Evolutionary conservation across 176 grass and related monocot genomes (phyloP).

Genomic region (Musa schizocarpa): DNA sequence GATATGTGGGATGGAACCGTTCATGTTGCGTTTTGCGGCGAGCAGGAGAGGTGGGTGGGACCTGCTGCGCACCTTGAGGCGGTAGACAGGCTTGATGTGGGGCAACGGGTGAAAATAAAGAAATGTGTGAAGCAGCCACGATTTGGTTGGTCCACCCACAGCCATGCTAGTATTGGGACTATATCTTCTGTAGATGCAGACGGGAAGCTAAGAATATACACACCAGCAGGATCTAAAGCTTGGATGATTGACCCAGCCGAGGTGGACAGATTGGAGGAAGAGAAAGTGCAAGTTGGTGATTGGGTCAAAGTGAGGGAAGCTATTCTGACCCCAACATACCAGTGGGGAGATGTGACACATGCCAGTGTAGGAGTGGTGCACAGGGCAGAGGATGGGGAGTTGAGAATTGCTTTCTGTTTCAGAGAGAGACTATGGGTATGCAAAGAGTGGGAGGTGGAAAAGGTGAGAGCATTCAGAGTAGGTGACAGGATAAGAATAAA

Average conservation of each 20-base stretch:
- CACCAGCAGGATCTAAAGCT: constrained; percentile 79
- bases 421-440: constrained; percentile 92
- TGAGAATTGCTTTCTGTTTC: constrained; percentile 96
- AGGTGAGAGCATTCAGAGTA: constrained; percentile 65
- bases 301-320: constrained; percentile 93
- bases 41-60: constrained; percentile 93
- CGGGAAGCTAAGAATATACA: constrained; percentile 95
- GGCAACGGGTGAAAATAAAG: constrained; percentile 80
- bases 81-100: constrained; percentile 53
- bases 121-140: constrained; percentile 65
- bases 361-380: constrained; percentile 85
- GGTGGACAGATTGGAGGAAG: constrained; percentile 81
- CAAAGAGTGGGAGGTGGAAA: constrained; percentile 85
- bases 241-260: constrained; percentile 97
- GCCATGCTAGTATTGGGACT: constrained; percentile 77
- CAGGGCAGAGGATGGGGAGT: constrained; percentile 71
- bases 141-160: constrained; percentile 97
- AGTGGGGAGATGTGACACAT: constrained; percentile 91
- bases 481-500: constrained; percentile 65
- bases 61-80: constrained; percentile 55
- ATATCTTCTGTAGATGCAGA: constrained; percentile 94
- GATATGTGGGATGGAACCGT: constrained; percentile 74
- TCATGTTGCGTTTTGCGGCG: constrained; percentile 90
- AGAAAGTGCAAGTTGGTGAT: constrained; percentile 60
- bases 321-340: constrained; percentile 65